Base-by-base conservation (phyloP, 805 yeast genomes). In the Myxozyma melibiosi region DNA sequence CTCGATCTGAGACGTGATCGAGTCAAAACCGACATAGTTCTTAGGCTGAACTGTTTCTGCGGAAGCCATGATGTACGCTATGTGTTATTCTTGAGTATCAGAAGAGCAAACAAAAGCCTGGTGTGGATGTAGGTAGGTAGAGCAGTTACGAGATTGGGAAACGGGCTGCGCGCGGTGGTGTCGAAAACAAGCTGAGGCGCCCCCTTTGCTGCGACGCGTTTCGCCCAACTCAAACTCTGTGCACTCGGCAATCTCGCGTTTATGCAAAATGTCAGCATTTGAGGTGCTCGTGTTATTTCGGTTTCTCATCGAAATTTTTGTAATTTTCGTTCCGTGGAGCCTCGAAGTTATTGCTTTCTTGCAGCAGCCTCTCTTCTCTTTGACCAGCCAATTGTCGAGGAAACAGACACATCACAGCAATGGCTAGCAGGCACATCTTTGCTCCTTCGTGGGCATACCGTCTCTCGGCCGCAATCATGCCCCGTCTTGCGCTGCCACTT, bases 1-100 rank as follows among this genome's bases (percentile, higher is more conserved):
- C 74, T 94, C 97, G 69, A 94, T 94, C 75, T 94, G 99, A 35
- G 86, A 81, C 49, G 98, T 92, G 74, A 94, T 92, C 61, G 97
- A 86, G 74, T 94, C 98, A 71, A 94, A 92, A 44, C 99, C 99
- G 63, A 94, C 98, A 72, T 91, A 91, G 55, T 84, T 81, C 45
- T 78, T 74, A 25, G 97, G 96, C 61, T 82, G 82, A 9, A 71
- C 50, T 38, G 65, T 47, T 14, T 61, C 62, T 14, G 43, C 42
- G n/a, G 58, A 38, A 18, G 55, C 42, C 57, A 57, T 54, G 16
- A 8, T 40, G n/a, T n/a, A n/a, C 14, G 24, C 37, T 24, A 4
- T 4, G 13, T 20, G 25, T 14, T 22, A 9, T 34, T 46, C 35
- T 14, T 42, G n/a, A 41, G 31, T 25, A 9, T 4, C 18, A 20